phyloP scores from a whole-genome alignment of 257 asterid genomes.

The Forsythia viridissima region DNA sequence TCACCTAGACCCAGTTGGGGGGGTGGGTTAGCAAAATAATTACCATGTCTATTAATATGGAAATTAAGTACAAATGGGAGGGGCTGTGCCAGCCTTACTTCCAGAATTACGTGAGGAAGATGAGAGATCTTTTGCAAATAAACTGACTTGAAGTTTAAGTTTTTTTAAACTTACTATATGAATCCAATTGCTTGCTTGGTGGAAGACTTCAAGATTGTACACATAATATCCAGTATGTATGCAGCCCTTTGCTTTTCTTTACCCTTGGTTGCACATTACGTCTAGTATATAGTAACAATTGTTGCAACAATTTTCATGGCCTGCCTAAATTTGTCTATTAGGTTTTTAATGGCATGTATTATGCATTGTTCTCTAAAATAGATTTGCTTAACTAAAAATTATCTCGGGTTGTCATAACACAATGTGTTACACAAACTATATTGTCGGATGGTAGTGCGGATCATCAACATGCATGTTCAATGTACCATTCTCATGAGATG shows the following conservation, averaged over 20 bases:
- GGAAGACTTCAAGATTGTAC: not conserved
- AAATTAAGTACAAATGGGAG: not conserved
- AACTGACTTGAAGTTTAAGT: not conserved
- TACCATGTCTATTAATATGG: not conserved
- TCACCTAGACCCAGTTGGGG: not conserved
- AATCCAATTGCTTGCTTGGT: slow-evolving; percentile 9
- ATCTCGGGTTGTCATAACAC: not conserved
- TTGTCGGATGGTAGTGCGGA: not conserved
- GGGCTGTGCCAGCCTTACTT: not conserved
- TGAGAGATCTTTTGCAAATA: not conserved
- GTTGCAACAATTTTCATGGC: not conserved
- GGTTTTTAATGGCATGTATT: not conserved
- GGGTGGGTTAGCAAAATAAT: too few species aligned
- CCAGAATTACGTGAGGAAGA: not conserved
- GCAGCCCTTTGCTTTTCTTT: not conserved
- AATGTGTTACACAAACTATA: not conserved
- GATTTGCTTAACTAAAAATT: not conserved
- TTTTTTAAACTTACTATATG: not conserved
- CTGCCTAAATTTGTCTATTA: not conserved
- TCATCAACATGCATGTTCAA: slow-evolving; percentile 2
- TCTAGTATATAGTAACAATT: not conserved
- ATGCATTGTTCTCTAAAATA: not conserved
- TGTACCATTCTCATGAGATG: slow-evolving; percentile 2
- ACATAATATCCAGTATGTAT: not conserved
- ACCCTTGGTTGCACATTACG: slow-evolving; percentile 1